A percentile compares a stretch with the other conserved stretches of the same genome.
Conservation (phyloP, 2,329 filamentous ascomycete species). For the Exophiala spinifera region DNA sequence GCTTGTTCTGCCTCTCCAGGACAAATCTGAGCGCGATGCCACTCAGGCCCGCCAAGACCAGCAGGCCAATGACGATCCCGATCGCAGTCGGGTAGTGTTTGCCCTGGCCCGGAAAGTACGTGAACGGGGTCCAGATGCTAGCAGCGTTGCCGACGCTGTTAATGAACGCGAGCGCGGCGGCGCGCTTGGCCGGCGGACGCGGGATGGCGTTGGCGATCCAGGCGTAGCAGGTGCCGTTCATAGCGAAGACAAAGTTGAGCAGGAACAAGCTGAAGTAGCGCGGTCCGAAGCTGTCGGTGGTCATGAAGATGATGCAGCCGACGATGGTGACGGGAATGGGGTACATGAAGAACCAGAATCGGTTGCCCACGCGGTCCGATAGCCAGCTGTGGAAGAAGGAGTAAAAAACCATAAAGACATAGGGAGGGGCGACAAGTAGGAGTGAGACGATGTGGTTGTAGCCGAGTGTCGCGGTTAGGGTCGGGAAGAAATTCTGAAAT, state of each 20-base stretch:
- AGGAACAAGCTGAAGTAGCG: constrained; percentile 57
- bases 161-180: constrained; percentile 54
- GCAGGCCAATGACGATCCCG: constrained; percentile 42
- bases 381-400: constrained; percentile 44
- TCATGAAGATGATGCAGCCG: constrained; percentile 56
- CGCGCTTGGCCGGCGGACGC: constrained; percentile 53
- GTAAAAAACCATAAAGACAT: constrained; percentile 53
- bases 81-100: not conserved
- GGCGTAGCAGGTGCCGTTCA: constrained; percentile 49
- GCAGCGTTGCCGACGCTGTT: constrained; percentile 54
- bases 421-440: constrained; percentile 53
- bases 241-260: constrained; percentile 55
- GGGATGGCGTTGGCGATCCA: constrained; percentile 53
- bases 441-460: constrained; percentile 48
- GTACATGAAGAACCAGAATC: constrained; percentile 54
- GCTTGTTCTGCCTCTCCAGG: constrained; percentile 48
- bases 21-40: constrained; percentile 40
- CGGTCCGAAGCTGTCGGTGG: constrained; percentile 49
- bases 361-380: constrained; percentile 45
- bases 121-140: constrained; percentile 52
- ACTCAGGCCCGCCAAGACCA: constrained; percentile 36
- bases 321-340: constrained; percentile 51
- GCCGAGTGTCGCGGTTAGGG: constrained; percentile 47
- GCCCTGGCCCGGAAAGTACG: constrained; percentile 33
- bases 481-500: constrained; percentile 58